These are phyloP conservation scores for Acanthamoeba lenticulata DNA, from an alignment of 208 protist genomes.

Conservation along the genomic window DNA sequence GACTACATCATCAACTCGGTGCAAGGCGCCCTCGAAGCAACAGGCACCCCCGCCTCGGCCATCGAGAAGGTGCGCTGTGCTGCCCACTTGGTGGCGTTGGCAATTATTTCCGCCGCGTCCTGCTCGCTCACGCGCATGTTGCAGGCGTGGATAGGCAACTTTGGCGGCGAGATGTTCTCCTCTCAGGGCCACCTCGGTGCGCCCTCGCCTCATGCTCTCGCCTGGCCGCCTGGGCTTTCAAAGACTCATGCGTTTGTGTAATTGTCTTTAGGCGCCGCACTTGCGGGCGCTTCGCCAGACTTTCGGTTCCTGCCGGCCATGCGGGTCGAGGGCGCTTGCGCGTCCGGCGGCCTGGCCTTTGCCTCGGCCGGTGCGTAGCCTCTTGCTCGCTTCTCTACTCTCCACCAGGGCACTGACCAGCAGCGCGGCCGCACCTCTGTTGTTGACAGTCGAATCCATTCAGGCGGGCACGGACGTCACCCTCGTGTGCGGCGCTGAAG, in stretches of 20 bases:
- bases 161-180: slow-evolving; percentile 91
- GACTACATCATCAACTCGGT: slow-evolving; percentile 80
- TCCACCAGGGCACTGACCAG: too few relatives aligned
- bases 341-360: slow-evolving; percentile 90
- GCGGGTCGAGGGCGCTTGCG: slow-evolving; percentile 92
- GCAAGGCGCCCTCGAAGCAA: slow-evolving; percentile 84
- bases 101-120: too few relatives aligned
- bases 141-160: slow-evolving; percentile 87
- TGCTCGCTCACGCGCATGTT: too few relatives aligned
- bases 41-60: slow-evolving; percentile 79
- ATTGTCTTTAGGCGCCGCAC: slow-evolving; percentile 75
- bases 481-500: slow-evolving; percentile 90
- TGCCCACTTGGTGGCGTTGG: too few relatives aligned
- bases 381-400: too few relatives aligned
- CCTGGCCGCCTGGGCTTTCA: neutral
- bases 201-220: neutral
- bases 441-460: slow-evolving; percentile 53
- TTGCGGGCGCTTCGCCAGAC: slow-evolving; percentile 10
- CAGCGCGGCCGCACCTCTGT: slow-evolving; percentile 78
- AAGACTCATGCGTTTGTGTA: neutral
- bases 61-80: slow-evolving; percentile 84
- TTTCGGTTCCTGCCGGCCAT: slow-evolving; percentile 80
- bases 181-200: slow-evolving; percentile 92
- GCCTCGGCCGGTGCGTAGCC: slow-evolving; percentile 76
- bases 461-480: slow-evolving; percentile 86